Conservation (phyloP, 495 filamentous ascomycete genomes). For the Aspergillus heteromorphus region DNA sequence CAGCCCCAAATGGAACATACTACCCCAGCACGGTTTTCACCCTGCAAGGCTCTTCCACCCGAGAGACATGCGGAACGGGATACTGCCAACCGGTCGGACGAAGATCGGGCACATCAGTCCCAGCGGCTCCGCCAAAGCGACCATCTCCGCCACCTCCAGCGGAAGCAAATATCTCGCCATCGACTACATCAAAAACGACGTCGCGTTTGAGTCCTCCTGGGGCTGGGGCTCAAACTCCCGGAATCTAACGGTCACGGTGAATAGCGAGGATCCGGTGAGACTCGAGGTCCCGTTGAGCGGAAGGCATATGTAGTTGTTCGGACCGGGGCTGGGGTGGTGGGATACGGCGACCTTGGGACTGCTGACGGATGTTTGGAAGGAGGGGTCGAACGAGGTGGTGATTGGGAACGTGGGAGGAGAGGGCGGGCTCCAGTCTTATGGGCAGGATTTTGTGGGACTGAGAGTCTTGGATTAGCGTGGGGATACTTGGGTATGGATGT, state of each 20-base stretch:
- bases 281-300: conserved; percentile 47
- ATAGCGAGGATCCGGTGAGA: conserved; percentile 31
- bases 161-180: conserved; percentile 36
- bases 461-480: conserved; percentile 15
- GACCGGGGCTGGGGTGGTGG: conserved; percentile 41
- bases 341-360: conserved; percentile 41
- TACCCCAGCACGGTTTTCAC: conserved; percentile 34
- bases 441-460: conserved; percentile 38
- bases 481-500: too few relatives aligned
- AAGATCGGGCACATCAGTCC: conserved; percentile 34
- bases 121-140: conserved; percentile 20
- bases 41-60: conserved; percentile 24
- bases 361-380: conserved; percentile 38
- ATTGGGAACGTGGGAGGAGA: conserved; percentile 33
- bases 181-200: conserved; percentile 49
- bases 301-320: conserved; percentile 40
- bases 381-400: conserved; percentile 34
- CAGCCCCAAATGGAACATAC: conserved; percentile 26
- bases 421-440: conserved; percentile 26
- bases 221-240: conserved; percentile 37
- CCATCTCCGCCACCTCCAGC: conserved; percentile 23
- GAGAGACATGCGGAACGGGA: conserved; percentile 23
- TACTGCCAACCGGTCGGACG: conserved; percentile 36
- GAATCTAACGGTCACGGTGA: conserved; percentile 44
- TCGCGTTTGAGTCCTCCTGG: conserved; percentile 41